These are phyloP conservation scores for Tetratostichococcus sp. DNA, from an alignment of 139 green algal species.

Conservation along the genomic window DNA sequence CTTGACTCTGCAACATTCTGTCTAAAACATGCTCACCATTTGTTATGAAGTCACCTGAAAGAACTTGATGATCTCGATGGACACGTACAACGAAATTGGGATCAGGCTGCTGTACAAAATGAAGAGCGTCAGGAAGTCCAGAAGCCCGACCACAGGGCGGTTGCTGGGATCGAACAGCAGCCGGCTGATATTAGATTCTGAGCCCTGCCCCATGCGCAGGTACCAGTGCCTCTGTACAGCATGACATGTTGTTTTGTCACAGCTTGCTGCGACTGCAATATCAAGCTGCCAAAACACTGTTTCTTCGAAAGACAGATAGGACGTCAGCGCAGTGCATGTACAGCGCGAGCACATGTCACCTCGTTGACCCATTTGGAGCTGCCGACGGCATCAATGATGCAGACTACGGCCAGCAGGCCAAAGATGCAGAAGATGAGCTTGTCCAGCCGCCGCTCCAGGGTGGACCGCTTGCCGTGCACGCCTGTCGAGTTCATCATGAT, in stretches of 20 bases:
- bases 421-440: slow-evolving; percentile 76
- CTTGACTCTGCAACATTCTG: too few species aligned
- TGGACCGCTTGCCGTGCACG: slow-evolving; percentile 62
- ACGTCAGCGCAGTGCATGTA: too few species aligned
- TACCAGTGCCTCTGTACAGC: slow-evolving; percentile 41
- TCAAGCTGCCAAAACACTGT: too few species aligned
- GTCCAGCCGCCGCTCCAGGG: slow-evolving; percentile 66
- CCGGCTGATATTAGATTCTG: slow-evolving; percentile 4
- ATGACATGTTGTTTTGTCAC: not conserved
- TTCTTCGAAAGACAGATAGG: too few species aligned
- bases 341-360: too few species aligned
- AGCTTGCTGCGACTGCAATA: too few species aligned
- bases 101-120: slow-evolving; percentile 78
- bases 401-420: slow-evolving; percentile 60
- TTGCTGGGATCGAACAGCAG: slow-evolving; percentile 39
- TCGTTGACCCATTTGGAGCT: slow-evolving; percentile 44
- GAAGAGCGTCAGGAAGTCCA: slow-evolving; percentile 71
- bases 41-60: slow-evolving; percentile 32
- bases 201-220: slow-evolving; percentile 18
- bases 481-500: slow-evolving; percentile 62
- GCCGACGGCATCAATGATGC: slow-evolving; percentile 46
- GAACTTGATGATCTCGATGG: slow-evolving; percentile 81
- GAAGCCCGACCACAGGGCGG: slow-evolving; percentile 33
- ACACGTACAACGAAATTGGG: slow-evolving; percentile 82
- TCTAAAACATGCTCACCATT: too few species aligned